Evolutionary conservation across 768 basidiomycete genomes (phyloP), one percentile per base, ranked within the genome.

Genomic region (Pulveroboletus sp.): DNA sequence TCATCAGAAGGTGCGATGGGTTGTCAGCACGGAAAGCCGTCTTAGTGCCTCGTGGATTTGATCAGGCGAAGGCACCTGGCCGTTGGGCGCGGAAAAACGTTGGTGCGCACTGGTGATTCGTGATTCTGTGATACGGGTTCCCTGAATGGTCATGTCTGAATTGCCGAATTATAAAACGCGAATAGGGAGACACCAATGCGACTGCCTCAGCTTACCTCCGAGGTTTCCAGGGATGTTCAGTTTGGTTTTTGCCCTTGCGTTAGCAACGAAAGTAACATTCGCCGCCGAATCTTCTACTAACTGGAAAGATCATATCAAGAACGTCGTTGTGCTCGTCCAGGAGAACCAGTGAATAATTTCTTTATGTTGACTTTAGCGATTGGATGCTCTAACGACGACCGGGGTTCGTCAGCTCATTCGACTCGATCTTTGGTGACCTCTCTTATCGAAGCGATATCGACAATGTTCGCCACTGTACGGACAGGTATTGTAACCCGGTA

Each of bases 311-410:
- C 54, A 36, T 7, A 53, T 63, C 54, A 64, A 64, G 30, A 46
- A 64, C 13, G 59, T 62, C 1, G 62, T 64, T 3, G 62, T 63
- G 38, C 61, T 64, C 23, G 59, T 63, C 19, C 61, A 63, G 24
- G 62, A 61, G 27, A 63, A 63, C 43, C 58, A 58, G 61, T 62
- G 29, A 60, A 37, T 16, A 4, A 35, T 11, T 20, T 23, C 19
- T 29, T 12, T 29, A 12, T 29, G 37, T 3, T 34, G 11, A 10
- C 13, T 2, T 9, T 41, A 6, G 16, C 12, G 12, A 10, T n/a
- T 3, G 7, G n/a, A n/a, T 26, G 2, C 13, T 40, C 13, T 27
- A 22, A 46, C 43, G 13, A 44, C 8, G 4, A 2, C 36, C 8
- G 10, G 2, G n/a, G 32, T 17, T 24, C 8, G 5, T 32, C 31